These are phyloP conservation scores for Coemansia sp. DNA, from an alignment of 192 early-diverging fungal species.

Conservation along the genomic window DNA sequence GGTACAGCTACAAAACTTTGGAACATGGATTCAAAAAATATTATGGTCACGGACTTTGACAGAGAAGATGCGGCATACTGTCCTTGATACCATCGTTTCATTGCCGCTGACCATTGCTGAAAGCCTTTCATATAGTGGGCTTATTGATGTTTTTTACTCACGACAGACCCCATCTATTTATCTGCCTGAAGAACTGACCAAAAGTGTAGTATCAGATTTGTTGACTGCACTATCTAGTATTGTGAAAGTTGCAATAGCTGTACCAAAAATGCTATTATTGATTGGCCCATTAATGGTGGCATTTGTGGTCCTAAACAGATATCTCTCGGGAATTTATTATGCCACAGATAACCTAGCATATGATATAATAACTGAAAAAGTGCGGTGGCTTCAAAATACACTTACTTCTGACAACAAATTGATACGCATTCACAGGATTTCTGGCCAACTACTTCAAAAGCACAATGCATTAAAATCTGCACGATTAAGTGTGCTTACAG, in stretches of 20 bases:
- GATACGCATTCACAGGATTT: background rate
- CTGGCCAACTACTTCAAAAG: too few relatives aligned
- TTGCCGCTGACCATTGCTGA: too few relatives aligned
- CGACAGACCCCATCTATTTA: background rate
- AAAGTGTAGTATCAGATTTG: background rate
- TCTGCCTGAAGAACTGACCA: background rate
- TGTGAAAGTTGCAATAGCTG: background rate
- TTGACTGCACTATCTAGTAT: background rate
- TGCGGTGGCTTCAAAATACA: too few relatives aligned
- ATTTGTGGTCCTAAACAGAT: too few relatives aligned
- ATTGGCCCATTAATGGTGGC: background rate
- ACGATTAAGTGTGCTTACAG: background rate
- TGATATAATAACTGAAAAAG: too few relatives aligned
- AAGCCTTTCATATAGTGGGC: too few relatives aligned
- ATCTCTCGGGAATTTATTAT: too few relatives aligned
- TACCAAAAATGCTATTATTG: background rate
- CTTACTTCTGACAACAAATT: background rate
- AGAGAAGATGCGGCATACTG: too few relatives aligned
- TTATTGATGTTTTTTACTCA: background rate
- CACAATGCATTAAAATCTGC: background rate
- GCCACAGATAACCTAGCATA: too few relatives aligned
- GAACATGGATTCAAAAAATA: background rate
- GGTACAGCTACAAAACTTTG: slow-evolving; percentile 13
- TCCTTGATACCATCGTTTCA: too few relatives aligned
- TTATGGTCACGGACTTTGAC: slow-evolving; percentile 10